phyloP scores from a whole-genome alignment of 805 yeast species.

The Ogataea siamensis region DNA sequence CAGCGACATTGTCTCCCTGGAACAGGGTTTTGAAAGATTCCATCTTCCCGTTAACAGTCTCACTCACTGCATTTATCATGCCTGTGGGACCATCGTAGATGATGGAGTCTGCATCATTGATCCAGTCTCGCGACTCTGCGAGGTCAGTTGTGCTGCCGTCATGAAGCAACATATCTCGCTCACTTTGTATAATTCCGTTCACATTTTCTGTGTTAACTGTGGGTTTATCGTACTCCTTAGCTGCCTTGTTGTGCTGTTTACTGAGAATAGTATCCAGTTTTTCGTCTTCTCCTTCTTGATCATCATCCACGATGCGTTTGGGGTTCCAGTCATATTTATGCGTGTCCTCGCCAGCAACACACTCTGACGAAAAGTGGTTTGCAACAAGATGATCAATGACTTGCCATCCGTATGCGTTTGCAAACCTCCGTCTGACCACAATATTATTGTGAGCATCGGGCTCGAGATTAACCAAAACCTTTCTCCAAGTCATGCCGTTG shows the following conservation, averaged over 20 bases:
- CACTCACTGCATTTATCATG: constrained; percentile 61
- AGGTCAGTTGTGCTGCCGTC: constrained; percentile 7
- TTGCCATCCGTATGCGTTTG: constrained; percentile 95
- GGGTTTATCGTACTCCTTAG: constrained; percentile 35
- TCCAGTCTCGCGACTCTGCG: constrained; percentile 40
- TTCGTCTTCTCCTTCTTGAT: constrained; percentile 16
- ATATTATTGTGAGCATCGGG: constrained; percentile 97
- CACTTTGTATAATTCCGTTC: constrained; percentile 15
- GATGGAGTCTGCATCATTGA: constrained; percentile 43
- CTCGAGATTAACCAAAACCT: constrained; percentile 77
- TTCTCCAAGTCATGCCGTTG: constrained; percentile 80
- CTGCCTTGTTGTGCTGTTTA: constrained; percentile 37
- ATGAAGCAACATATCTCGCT: not conserved
- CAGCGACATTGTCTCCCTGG: constrained; percentile 6
- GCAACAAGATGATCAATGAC: constrained; percentile 79
- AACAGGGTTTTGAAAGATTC: constrained; percentile 27
- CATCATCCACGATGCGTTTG: constrained; percentile 12
- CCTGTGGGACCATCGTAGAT: constrained; percentile 68
- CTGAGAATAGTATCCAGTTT: constrained; percentile 27
- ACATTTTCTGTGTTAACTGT: constrained; percentile 14
- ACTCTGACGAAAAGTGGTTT: constrained; percentile 50
- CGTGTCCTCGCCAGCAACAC: constrained; percentile 26
- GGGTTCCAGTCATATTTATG: constrained; percentile 20
- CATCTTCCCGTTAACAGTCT: constrained; percentile 32
- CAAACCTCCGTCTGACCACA: constrained; percentile 80